Evolutionary conservation across 441 rosid genomes (phyloP).

Genomic region (Brassica hybrid): DNA sequence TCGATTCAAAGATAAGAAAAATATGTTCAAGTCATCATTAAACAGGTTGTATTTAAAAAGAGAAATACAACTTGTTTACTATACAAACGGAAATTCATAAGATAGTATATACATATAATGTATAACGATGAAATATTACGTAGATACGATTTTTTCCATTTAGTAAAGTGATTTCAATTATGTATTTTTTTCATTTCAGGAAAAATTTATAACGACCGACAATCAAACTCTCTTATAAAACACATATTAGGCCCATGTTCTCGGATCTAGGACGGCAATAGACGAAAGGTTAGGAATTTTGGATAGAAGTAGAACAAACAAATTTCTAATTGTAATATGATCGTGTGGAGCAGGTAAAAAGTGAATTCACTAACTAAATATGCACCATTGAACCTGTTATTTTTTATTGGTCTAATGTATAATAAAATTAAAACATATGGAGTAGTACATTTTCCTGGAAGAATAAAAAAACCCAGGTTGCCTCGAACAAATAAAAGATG

Average conservation of each 20-base stretch:
- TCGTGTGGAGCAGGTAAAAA: slow-evolving; percentile 39
- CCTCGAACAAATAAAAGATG: slow-evolving; percentile 30
- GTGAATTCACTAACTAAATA: slow-evolving; percentile 23
- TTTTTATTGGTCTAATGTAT: neutral
- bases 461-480: slow-evolving; percentile 32
- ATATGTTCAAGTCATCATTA: neutral
- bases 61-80: neutral
- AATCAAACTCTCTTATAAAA: too few species aligned
- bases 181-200: neutral
- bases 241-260: neutral
- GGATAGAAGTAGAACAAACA: neutral
- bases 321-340: neutral
- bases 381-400: slow-evolving; percentile 12
- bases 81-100: neutral
- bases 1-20: neutral
- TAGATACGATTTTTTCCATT: neutral
- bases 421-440: neutral
- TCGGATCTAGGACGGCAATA: slow-evolving; percentile 23
- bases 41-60: neutral
- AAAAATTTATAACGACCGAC: too few species aligned
- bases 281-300: neutral
- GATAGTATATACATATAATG: neutral
- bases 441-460: slow-evolving; percentile 3
- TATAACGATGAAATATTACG: neutral
- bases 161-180: too few species aligned